Evolutionary conservation across 805 yeast species (phyloP).

Genomic region (Groenewaldozyma salmanticensis): DNA sequence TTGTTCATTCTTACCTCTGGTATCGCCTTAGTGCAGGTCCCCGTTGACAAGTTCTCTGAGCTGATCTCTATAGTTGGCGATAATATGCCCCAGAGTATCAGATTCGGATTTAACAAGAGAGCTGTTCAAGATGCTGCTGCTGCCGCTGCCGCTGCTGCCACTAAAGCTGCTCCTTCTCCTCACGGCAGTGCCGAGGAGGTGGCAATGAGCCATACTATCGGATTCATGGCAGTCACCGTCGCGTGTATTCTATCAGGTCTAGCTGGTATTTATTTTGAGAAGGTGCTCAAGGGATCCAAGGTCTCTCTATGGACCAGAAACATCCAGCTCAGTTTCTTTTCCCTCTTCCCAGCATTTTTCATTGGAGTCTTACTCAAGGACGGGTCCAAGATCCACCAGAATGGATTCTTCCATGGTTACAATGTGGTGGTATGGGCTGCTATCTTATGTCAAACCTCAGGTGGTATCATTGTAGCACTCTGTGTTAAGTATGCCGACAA

Average conservation of each 20-base stretch:
- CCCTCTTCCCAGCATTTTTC: conserved; percentile 31
- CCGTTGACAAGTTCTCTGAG: conserved; percentile 19
- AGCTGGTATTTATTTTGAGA: conserved; percentile 37
- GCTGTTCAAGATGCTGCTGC: conserved; percentile 7
- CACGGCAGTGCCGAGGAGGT: conserved; percentile 9
- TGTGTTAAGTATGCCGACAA: conserved; percentile 36
- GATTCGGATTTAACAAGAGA: not conserved
- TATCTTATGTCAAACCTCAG: conserved; percentile 31
- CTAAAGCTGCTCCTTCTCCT: not conserved
- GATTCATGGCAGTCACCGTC: conserved; percentile 28
- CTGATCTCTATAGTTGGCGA: conserved; percentile 4
- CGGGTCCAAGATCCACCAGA: conserved; percentile 24
- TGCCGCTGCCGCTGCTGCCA: conserved; percentile 4
- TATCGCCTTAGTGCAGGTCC: conserved; percentile 33
- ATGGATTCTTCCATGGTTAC: conserved; percentile 33
- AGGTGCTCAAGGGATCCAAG: conserved; percentile 30
- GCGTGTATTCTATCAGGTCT: conserved; percentile 33
- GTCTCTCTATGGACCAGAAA: conserved; percentile 33
- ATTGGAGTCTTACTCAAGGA: conserved; percentile 30
- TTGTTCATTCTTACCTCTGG: conserved; percentile 30
- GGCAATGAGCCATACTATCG: conserved; percentile 23
- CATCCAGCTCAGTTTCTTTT: conserved; percentile 31
- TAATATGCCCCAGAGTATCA: not conserved
- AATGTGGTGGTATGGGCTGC: conserved; percentile 30
- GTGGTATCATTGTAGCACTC: conserved; percentile 34